These are phyloP conservation scores for Daedaleopsis nitida DNA, from an alignment of 768 basidiomycete genomes.

Conservation along the genomic window DNA sequence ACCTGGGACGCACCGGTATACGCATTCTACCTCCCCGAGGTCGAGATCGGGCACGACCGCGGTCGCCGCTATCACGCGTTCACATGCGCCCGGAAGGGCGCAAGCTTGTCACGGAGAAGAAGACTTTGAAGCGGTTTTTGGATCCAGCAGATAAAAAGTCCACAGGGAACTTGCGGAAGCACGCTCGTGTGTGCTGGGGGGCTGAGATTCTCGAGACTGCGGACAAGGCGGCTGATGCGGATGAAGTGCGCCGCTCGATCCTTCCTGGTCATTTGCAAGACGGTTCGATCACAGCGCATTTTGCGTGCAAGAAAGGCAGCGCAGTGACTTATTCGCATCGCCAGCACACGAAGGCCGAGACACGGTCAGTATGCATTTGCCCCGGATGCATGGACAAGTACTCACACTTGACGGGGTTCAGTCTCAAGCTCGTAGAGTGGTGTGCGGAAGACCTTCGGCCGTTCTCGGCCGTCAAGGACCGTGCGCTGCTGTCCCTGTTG, in stretches of 20 bases:
- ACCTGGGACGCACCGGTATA: too few relatives aligned
- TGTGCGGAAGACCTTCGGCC: conserved; percentile 36
- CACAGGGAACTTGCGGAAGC: conserved; percentile 30
- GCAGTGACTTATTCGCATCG: conserved; percentile 34
- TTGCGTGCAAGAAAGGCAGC: conserved; percentile 30
- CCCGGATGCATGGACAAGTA: too few relatives aligned
- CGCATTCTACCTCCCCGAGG: too few relatives aligned
- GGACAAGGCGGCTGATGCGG: not conserved
- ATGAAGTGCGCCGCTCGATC: not conserved
- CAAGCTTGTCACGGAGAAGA: too few relatives aligned
- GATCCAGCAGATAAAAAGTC: conserved; percentile 11
- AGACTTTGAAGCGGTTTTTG: too few relatives aligned
- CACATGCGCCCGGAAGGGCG: too few relatives aligned
- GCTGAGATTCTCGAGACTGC: conserved; percentile 24
- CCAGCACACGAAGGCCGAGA: conserved; percentile 29
- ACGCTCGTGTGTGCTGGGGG: conserved; percentile 39
- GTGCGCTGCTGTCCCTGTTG: conserved; percentile 35
- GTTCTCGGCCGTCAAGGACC: conserved; percentile 37
- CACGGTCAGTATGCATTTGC: not conserved
- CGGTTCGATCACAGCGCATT: conserved; percentile 26
- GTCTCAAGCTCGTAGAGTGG: conserved; percentile 38
- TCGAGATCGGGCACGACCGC: too few relatives aligned
- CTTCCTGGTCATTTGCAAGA: conserved; percentile 2
- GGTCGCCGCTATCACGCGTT: too few relatives aligned
- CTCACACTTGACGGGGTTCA: conserved; percentile 6